Evolutionary conservation across 2,329 filamentous ascomycete species (phyloP).

Genomic region (Ceratocystis alfenasii): DNA sequence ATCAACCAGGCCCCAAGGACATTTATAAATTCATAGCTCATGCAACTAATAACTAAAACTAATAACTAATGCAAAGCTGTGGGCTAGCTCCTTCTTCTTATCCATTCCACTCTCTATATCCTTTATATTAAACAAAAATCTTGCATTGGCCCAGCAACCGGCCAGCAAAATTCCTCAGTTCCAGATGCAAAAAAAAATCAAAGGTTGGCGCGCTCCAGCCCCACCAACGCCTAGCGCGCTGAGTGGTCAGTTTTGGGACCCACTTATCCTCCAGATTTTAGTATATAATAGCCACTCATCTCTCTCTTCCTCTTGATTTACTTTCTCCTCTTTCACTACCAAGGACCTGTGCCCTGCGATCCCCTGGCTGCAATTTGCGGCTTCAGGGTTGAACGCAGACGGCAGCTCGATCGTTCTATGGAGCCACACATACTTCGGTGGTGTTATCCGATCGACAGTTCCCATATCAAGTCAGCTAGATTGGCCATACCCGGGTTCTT

Average conservation of each 20-base stretch:
- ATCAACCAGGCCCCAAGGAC: neutral
- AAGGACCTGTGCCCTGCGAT: constrained; percentile 80
- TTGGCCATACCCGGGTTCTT: neutral
- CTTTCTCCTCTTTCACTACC: constrained; percentile 35
- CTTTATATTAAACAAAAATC: neutral
- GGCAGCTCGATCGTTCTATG: constrained; percentile 74
- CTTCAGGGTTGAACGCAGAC: constrained; percentile 53
- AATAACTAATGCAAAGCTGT: too few relatives aligned
- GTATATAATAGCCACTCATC: constrained; percentile 12
- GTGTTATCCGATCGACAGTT: constrained; percentile 94
- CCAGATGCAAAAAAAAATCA: neutral
- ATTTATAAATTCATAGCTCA: too few relatives aligned
- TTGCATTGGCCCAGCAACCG: neutral
- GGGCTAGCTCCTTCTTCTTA: too few relatives aligned
- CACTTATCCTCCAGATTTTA: neutral
- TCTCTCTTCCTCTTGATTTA: constrained; percentile 23
- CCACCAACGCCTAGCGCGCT: neutral
- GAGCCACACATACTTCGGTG: constrained; percentile 59
- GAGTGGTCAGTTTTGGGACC: neutral
- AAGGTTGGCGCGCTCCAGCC: neutral
- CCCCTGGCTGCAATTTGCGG: constrained; percentile 42
- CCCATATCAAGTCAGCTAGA: constrained; percentile 45
- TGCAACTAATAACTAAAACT: too few relatives aligned
- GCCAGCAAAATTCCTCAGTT: neutral
- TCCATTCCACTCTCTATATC: neutral